Conservation (phyloP, 1,284 basidiomycete species). For the Takashimella koratensis region DNA sequence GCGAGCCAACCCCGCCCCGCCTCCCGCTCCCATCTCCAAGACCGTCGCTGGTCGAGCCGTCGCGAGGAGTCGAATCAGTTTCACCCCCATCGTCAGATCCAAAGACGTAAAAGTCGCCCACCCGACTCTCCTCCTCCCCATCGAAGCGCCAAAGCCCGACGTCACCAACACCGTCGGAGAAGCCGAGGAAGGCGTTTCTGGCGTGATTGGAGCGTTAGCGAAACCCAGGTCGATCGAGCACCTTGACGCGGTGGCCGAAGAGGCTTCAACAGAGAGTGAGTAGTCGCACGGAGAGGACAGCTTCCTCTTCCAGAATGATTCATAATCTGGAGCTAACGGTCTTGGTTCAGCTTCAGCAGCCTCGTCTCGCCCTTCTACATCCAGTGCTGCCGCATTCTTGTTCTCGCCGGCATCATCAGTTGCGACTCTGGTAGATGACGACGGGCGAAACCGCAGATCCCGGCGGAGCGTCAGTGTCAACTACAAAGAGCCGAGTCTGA, state of each 20-base stretch:
- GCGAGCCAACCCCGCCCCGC: too few species aligned
- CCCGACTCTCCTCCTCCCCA: too few species aligned
- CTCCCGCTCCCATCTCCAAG: not conserved
- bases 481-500: slow-evolving; percentile 19
- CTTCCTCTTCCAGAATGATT: too few species aligned
- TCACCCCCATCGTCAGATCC: not conserved
- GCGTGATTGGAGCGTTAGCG: not conserved
- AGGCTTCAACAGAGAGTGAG: not conserved
- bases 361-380: not conserved
- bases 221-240: not conserved
- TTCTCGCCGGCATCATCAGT: not conserved
- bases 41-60: not conserved
- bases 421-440: slow-evolving; percentile 5
- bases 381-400: not conserved
- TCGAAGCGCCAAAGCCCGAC: not conserved
- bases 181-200: not conserved
- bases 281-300: too few species aligned
- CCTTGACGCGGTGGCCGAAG: not conserved
- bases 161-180: not conserved
- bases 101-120: too few species aligned
- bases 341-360: too few species aligned
- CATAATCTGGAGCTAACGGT: too few species aligned
- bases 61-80: not conserved
- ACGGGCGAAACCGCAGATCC: slow-evolving; percentile 5
- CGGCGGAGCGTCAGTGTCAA: slow-evolving; percentile 8